These are phyloP conservation scores for Cyclotella distinguenda DNA, from an alignment of 108 stramenopile species.

Conservation along the genomic window DNA sequence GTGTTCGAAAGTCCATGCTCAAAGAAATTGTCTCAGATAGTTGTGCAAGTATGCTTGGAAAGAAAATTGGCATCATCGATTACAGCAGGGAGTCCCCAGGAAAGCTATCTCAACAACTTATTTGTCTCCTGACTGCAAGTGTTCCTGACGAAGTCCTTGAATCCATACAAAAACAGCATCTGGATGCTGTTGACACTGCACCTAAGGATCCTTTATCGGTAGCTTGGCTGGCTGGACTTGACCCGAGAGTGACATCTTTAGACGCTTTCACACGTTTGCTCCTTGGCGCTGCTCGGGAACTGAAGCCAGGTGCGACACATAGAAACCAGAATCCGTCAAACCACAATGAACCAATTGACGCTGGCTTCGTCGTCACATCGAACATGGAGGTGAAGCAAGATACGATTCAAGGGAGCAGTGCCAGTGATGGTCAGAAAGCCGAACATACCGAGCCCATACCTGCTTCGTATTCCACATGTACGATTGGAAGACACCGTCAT, in stretches of 20 bases:
- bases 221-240: constrained; percentile 2
- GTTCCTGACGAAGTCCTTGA: not conserved
- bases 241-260: not conserved
- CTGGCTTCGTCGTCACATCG: too few relatives aligned
- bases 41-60: not conserved
- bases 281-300: not conserved
- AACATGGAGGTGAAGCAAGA: too few relatives aligned
- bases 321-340: too few relatives aligned
- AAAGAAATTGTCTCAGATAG: not conserved
- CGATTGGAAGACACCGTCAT: not conserved
- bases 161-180: not conserved
- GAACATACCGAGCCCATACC: too few relatives aligned
- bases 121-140: constrained; percentile 9
- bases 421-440: too few relatives aligned
- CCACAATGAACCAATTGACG: too few relatives aligned
- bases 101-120: not conserved
- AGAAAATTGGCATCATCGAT: constrained; percentile 1
- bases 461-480: not conserved
- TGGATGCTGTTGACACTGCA: not conserved
- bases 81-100: constrained; percentile 1
- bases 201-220: not conserved
- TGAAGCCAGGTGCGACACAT: too few relatives aligned
- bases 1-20: constrained; percentile 1
- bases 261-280: not conserved
- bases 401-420: too few relatives aligned